phyloP scores from a whole-genome alignment of 495 filamentous ascomycete species.

The Aeminium ludgeri region DNA sequence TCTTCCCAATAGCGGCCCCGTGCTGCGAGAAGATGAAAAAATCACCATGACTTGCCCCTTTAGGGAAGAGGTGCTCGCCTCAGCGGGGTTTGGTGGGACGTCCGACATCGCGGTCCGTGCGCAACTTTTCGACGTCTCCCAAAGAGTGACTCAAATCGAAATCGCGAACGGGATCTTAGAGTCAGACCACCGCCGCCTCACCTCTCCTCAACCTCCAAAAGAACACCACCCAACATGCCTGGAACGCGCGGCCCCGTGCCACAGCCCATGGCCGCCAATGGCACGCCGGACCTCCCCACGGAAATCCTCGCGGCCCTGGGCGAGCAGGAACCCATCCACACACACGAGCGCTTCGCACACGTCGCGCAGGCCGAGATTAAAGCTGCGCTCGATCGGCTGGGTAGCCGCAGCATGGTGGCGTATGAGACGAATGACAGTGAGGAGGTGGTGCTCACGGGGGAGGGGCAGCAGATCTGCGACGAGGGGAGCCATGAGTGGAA shows the following conservation, averaged over 20 bases:
- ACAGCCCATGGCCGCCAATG: conserved; percentile 18
- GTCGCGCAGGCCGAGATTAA: conserved; percentile 57
- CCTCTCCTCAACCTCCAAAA: neutral
- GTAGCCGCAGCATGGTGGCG: conserved; percentile 64
- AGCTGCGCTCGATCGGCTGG: conserved; percentile 70
- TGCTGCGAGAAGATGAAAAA: no score
- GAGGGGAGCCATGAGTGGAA: conserved; percentile 90
- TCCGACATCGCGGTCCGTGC: no score
- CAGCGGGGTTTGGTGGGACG: no score
- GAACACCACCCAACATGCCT: conserved; percentile 17
- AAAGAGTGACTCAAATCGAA: no score
- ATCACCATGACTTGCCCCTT: no score
- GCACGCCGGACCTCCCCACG: conserved; percentile 20
- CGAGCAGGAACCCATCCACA: conserved; percentile 44
- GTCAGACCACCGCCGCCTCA: no score
- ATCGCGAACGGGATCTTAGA: no score
- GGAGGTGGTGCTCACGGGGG: conserved; percentile 56
- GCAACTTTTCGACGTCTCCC: no score
- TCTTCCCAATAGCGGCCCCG: no score
- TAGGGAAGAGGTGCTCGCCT: no score
- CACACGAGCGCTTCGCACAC: conserved; percentile 59
- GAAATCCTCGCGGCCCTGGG: conserved; percentile 24
- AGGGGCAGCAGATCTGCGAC: conserved; percentile 58
- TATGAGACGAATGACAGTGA: conserved; percentile 73
- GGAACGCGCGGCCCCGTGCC: conserved; percentile 26